phyloP scores from a whole-genome alignment of 257 asterid genomes.

The Solanum tarijense region DNA sequence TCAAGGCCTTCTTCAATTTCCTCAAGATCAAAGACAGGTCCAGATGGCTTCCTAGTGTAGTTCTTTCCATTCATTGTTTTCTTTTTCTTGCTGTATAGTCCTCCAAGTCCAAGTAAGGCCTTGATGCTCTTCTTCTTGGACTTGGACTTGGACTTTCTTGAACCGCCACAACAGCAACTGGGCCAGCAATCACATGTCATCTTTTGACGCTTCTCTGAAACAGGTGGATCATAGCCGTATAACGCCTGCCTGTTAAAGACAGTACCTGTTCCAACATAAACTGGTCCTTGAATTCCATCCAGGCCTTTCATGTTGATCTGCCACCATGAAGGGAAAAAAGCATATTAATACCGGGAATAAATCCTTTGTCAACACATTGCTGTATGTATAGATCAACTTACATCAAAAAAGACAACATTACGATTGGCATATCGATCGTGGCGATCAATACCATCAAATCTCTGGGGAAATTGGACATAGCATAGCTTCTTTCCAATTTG shows the following conservation, averaged over 20 bases:
- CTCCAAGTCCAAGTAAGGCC: slow-evolving; percentile 49
- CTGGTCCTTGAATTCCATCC: slow-evolving; percentile 87
- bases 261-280: slow-evolving; percentile 76
- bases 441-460: slow-evolving; percentile 81
- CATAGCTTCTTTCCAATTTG: slow-evolving; percentile 80
- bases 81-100: slow-evolving; percentile 46
- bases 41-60: slow-evolving; percentile 45
- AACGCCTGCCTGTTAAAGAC: slow-evolving; percentile 71
- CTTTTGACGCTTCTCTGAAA: slow-evolving; percentile 56
- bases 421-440: slow-evolving; percentile 88
- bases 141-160: slow-evolving; percentile 55
- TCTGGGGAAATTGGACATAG: slow-evolving; percentile 77
- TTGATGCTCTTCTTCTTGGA: slow-evolving; percentile 57
- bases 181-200: slow-evolving; percentile 94
- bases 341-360: background rate
- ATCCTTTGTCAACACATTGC: background rate
- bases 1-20: slow-evolving; percentile 85
- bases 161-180: slow-evolving; percentile 52
- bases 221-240: slow-evolving; percentile 80
- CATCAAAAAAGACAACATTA: slow-evolving; percentile 76
- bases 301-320: slow-evolving; percentile 87
- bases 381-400: slow-evolving; percentile 15
- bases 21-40: slow-evolving; percentile 59
- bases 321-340: background rate
- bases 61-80: slow-evolving; percentile 51